Evolutionary conservation across 2,329 filamentous ascomycete species (phyloP), one percentile per base, ranked within the genome.

Genomic region (Paracoccidioides brasiliensis): DNA sequence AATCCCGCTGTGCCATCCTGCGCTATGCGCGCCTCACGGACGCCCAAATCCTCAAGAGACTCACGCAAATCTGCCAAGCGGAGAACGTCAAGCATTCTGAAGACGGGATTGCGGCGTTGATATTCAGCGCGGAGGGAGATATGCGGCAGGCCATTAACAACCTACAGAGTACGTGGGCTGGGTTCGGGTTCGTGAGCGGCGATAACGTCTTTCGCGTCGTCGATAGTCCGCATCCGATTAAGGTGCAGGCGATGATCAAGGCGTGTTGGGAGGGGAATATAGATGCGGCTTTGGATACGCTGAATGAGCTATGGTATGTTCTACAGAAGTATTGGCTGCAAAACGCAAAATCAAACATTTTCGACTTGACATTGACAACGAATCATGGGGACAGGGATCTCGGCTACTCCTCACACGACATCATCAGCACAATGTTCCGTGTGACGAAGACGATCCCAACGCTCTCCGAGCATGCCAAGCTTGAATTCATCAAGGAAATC

Each of bases 61-160:
- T 98, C 59, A 76, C 93, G 72, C 90, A 97, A 68, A 93, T 98
- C 63, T 93, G 90, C 67, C 86, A 93, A 67, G 90, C 89, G 0
- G 93, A 98, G 72, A 83, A 87, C 61, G 90, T 97, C 46, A 79
- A 93, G 67, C 88, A 90, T 72, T 90, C 84, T 53, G 93, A 98
- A 64, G 91, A 97, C 69, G 93, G 93, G 0, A 78, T 97, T 57
- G 93, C 91, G 0, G 93, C 93, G n/a, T 76, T 98, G 38, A 90
- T 98, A 0, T 98, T 98, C 75, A 93, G 86, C 59, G 93, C 93
- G 5, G 93, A 98, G 71, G 93, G 93, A 56, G 93, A 98, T 69
- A 98, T 98, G 93, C 83, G 93, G 58, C 93, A 98, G 74, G 93
- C 93, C 40, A 95, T 98, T 77, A 98, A 98, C 75, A 97, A 97